Evolutionary conservation across 1,139 yeast genomes (phyloP).

Genomic region (Scheffersomyces titani): DNA sequence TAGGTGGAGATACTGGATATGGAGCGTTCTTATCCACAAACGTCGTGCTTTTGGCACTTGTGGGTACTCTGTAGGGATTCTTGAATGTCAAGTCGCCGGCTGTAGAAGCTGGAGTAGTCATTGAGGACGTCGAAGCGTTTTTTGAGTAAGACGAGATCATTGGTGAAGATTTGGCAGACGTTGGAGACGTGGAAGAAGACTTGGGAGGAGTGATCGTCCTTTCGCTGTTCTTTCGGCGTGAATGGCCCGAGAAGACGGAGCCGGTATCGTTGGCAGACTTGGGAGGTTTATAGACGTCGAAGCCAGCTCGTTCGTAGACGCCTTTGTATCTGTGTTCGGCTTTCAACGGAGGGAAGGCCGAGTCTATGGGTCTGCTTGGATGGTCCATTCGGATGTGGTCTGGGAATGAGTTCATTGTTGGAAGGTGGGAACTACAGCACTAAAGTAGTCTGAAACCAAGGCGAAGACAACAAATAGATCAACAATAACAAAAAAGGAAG

Average conservation of each 20-base stretch:
- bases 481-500: neutral
- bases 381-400: neutral
- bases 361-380: conserved; percentile 32
- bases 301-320: conserved; percentile 68
- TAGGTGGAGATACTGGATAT: neutral
- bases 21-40: neutral
- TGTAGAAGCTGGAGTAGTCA: conserved; percentile 3
- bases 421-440: neutral
- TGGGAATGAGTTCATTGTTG: neutral
- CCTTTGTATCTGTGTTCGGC: conserved; percentile 56
- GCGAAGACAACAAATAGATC: neutral
- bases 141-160: conserved; percentile 1
- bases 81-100: neutral
- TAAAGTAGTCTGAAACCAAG: neutral
- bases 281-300: conserved; percentile 41
- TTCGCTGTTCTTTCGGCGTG: conserved; percentile 2
- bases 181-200: conserved; percentile 9
- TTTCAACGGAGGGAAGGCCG: conserved; percentile 64
- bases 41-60: neutral
- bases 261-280: conserved; percentile 10
- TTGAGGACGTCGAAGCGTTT: conserved; percentile 2
- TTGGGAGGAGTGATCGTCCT: conserved; percentile 11
- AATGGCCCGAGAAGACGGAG: conserved; percentile 9
- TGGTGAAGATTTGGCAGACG: conserved; percentile 10
- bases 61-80: neutral